Base-by-base conservation (phyloP, 192 early-diverging fungal genomes). In the Thoreauomyces humboldtii region DNA sequence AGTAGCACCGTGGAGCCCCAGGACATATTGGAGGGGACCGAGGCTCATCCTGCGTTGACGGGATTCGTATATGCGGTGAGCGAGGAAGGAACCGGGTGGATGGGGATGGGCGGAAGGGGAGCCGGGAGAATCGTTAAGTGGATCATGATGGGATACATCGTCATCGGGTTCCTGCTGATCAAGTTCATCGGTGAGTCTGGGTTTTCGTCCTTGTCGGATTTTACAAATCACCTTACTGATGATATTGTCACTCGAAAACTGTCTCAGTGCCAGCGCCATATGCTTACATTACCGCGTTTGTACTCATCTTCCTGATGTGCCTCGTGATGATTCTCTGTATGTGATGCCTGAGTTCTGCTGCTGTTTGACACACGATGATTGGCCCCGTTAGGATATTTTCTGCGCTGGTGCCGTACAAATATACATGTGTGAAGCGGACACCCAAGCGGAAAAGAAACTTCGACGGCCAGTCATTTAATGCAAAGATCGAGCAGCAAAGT, bases 261-360 rank as follows among this genome's bases (percentile, higher is more conserved):
- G 27, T 53, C 7, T 17, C 33, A 63, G 59, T 73, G 5, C 67
- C 65, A 36, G 59, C 65, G n/a, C 61, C 32, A 14, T 73, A 51
- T 21, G 48, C 67, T 9, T 75, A 61, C 27, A 57, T 76, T 31
- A 70, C 56, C 7, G 53, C 70, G 5, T 77, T 80, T 51, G 38
- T 73, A 35, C 60, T 76, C 25, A 44, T 80, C 19, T 80, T 80
- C 57, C 50, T 80, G 15, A 43, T 76, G 9, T 73, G 69, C 43
- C 48, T 79, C 33, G 34, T 73, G 29, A 47, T 77, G 47, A 66
- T 77, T 19, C 53, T 74, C 33, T 65, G 59, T 31, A 50, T 73
- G 50, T 73, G 44, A 46, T 46, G n/a, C n/a, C n/a, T n/a, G n/a
- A n/a, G n/a, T n/a, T n/a, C n/a, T n/a, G n/a, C n/a, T n/a, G n/a